These are phyloP conservation scores for Clonostachys solani DNA, from an alignment of 2,329 filamentous ascomycete genomes.

Conservation along the genomic window DNA sequence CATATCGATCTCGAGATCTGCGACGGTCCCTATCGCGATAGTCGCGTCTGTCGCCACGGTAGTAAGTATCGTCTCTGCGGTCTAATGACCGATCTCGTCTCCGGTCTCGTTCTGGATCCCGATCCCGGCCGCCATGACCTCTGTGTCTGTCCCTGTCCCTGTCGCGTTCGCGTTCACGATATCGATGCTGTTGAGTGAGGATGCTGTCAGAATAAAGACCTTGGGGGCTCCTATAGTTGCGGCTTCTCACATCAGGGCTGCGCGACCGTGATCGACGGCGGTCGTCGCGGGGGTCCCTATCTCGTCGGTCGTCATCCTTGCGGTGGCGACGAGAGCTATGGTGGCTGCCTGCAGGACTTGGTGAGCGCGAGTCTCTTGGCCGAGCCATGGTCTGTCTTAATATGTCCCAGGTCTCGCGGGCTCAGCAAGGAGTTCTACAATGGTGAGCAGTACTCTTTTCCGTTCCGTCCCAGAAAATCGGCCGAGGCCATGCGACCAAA, in stretches of 20 bases:
- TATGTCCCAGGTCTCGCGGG: constrained; percentile 20
- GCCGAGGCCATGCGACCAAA: too few species aligned
- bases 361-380: constrained; percentile 74
- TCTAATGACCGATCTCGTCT: constrained; percentile 68
- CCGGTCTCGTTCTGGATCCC: constrained; percentile 53
- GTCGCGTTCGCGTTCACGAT: constrained; percentile 54
- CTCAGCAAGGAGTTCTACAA: constrained; percentile 31
- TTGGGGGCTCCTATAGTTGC: constrained; percentile 4
- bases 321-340: constrained; percentile 66
- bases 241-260: constrained; percentile 56
- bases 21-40: constrained; percentile 58
- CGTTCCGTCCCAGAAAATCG: not conserved
- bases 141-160: constrained; percentile 41
- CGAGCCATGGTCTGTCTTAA: constrained; percentile 46
- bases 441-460: constrained; percentile 31
- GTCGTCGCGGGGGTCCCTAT: constrained; percentile 44
- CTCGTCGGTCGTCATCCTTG: constrained; percentile 57
- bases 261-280: constrained; percentile 57
- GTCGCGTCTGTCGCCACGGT: constrained; percentile 58
- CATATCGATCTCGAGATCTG: constrained; percentile 57
- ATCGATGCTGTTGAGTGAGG: constrained; percentile 34
- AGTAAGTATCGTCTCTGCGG: constrained; percentile 61
- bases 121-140: constrained; percentile 27
- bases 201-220: constrained; percentile 31
- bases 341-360: constrained; percentile 88